Base-by-base conservation (phyloP, 2,329 filamentous ascomycete species). In the Orbilia ellipsospora region DNA sequence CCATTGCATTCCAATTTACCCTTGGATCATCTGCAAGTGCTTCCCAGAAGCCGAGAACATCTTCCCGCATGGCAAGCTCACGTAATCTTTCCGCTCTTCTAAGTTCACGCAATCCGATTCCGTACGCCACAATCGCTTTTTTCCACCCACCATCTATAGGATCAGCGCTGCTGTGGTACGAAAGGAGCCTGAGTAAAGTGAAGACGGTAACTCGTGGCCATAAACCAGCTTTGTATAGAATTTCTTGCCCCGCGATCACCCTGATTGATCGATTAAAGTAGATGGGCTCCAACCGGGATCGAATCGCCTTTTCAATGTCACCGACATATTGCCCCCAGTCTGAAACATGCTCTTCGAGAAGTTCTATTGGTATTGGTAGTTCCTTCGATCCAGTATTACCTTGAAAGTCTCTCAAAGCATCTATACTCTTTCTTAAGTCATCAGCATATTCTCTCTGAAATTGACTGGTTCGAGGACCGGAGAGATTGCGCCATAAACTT, bases 1-100 rank as follows among this genome's bases (percentile, higher is more conserved):
- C 81, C 0, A 80, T n/a, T 0, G 88, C 85, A 1, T 83, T 79
- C 89, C 89, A 91, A 31, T 88, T 87, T 0, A 36, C 57, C 86
- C 87, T 0, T 66, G 69, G 0, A 86, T 70, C 73, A 88, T 87
- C 8, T 78, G 81, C 0, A 6, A 75, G 64, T 20, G 72, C 50
- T 26, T 75, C 72, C 72, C 72, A 75, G 28, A 69, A 69, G 15
- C 82, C 44, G 0, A 87, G 78, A 2, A 73, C 72, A 28, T 75
- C 76, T 23, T 48, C 40, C 83, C 82, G 0, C 73, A 65, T 1
- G 67, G 61, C 16, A 81, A 82, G 1, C 67, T 42, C 15, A 50
- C 84, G 18, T 0, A 88, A 78, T 0, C 87, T 82, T 12, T 82
- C 78, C 0, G 84, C 83, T 15, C 83, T 82, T 62, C 87, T 84